Conservation (phyloP, 2,329 filamentous ascomycete genomes). For the Zopfia rhizophila region DNA sequence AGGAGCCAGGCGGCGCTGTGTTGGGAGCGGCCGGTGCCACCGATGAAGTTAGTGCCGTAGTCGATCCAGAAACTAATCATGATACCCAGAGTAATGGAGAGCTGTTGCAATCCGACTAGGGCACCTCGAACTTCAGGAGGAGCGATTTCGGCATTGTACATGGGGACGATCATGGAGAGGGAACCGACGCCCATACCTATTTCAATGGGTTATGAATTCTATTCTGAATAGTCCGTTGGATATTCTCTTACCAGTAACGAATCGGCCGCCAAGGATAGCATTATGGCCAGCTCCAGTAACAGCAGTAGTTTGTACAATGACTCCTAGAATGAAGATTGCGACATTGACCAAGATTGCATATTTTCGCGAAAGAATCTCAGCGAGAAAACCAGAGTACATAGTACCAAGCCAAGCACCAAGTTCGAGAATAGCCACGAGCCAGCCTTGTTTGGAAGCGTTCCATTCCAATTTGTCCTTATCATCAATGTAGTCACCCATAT, state of each 20-base stretch:
- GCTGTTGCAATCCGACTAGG: conserved; percentile 72
- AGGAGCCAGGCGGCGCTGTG: conserved; percentile 77
- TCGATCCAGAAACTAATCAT: conserved; percentile 66
- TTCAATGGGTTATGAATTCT: conserved; percentile 32
- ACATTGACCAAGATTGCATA: conserved; percentile 74
- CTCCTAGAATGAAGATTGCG: conserved; percentile 74
- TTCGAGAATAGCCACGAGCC: conserved; percentile 73
- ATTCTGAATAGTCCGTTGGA: not conserved
- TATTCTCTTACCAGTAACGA: conserved; percentile 70
- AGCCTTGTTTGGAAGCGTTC: conserved; percentile 56
- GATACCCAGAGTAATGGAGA: conserved; percentile 71
- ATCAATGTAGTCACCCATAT: conserved; percentile 54
- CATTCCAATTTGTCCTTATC: conserved; percentile 38
- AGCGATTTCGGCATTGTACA: conserved; percentile 57
- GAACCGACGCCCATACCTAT: conserved; percentile 74
- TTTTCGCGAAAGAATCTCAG: conserved; percentile 75
- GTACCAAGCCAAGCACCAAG: conserved; percentile 82
- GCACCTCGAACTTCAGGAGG: conserved; percentile 74
- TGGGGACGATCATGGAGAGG: conserved; percentile 73
- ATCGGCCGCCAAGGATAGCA: conserved; percentile 75
- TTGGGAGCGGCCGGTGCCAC: conserved; percentile 67
- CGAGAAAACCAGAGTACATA: conserved; percentile 75
- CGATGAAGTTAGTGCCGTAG: conserved; percentile 65
- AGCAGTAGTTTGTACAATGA: conserved; percentile 73
- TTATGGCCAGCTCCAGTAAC: conserved; percentile 63